phyloP scores from a whole-genome alignment of 2,329 filamentous ascomycete species.

The Endothia cerciana region DNA sequence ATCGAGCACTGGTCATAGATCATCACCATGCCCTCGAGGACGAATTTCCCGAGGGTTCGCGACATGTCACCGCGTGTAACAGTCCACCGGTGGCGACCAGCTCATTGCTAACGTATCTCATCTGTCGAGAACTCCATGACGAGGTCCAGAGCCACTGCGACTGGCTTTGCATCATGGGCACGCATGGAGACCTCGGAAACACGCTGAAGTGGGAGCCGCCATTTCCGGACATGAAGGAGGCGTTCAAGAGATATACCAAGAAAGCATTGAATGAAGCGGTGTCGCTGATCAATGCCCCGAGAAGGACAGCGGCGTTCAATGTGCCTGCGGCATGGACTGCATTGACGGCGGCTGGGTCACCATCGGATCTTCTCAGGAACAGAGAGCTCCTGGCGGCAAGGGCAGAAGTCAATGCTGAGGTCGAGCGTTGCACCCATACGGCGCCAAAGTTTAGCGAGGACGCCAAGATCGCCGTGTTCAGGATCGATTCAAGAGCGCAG shows the following conservation, averaged over 20 bases:
- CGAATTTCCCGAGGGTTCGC: conserved; percentile 59
- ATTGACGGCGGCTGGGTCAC: conserved; percentile 53
- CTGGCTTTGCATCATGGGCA: conserved; percentile 68
- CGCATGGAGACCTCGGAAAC: conserved; percentile 68
- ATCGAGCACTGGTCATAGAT: conserved; percentile 64
- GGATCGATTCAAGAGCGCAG: conserved; percentile 63
- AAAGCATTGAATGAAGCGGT: conserved; percentile 66
- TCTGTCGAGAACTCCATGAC: conserved; percentile 61
- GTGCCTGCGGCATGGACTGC: conserved; percentile 65
- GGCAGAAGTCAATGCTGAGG: conserved; percentile 62
- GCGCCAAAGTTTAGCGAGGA: conserved; percentile 67
- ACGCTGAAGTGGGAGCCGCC: conserved; percentile 67
- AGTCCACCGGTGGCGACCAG: conserved; percentile 69
- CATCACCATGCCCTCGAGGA: conserved; percentile 61
- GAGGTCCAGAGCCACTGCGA: conserved; percentile 53
- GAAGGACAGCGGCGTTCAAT: conserved; percentile 63
- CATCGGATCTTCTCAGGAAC: conserved; percentile 55
- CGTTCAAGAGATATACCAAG: conserved; percentile 64
- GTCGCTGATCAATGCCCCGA: conserved; percentile 66
- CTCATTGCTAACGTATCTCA: conserved; percentile 65
- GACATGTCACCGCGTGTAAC: conserved; percentile 64
- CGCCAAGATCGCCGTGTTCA: conserved; percentile 64
- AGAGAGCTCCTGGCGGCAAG: conserved; percentile 55
- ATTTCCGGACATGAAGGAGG: conserved; percentile 66
- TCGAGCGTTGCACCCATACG: conserved; percentile 63